phyloP scores from a whole-genome alignment of 441 rosid genomes.

The Populus hybrid region DNA sequence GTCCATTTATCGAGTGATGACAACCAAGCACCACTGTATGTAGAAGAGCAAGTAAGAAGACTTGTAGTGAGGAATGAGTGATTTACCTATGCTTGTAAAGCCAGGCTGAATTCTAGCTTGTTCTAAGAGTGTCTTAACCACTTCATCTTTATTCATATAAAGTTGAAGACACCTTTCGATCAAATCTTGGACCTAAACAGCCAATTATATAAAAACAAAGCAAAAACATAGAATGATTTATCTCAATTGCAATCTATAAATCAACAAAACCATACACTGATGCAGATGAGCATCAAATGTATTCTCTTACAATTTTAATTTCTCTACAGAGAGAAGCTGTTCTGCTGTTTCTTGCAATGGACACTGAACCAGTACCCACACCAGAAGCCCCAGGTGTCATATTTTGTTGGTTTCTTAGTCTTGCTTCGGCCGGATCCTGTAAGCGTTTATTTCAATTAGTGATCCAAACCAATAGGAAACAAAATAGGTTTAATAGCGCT shows the following conservation, averaged over 20 bases:
- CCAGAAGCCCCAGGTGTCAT: neutral
- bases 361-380: neutral
- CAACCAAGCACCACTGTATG: neutral
- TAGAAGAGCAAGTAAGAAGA: neutral
- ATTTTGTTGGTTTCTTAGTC: neutral
- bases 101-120: constrained; percentile 74
- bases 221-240: neutral
- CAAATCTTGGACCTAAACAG: constrained; percentile 70
- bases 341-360: constrained; percentile 6
- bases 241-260: neutral
- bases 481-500: neutral
- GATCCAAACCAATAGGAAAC: neutral
- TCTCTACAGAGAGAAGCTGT: constrained; percentile 7
- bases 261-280: neutral
- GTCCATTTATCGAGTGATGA: too few relatives aligned
- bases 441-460: neutral
- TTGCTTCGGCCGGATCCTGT: neutral
- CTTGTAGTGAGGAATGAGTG: neutral
- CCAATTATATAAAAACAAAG: neutral
- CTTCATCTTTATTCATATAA: constrained; percentile 83
- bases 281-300: neutral
- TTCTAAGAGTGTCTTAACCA: constrained; percentile 59
- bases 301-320: constrained; percentile 14
- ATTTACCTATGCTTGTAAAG: constrained; percentile 18
- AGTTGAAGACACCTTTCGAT: constrained; percentile 86